Percentiles rank a stretch among this genome's conserved stretches.
Evolutionary conservation across 139 green algal species (phyloP).

Genomic region (Micractinium sp.): DNA sequence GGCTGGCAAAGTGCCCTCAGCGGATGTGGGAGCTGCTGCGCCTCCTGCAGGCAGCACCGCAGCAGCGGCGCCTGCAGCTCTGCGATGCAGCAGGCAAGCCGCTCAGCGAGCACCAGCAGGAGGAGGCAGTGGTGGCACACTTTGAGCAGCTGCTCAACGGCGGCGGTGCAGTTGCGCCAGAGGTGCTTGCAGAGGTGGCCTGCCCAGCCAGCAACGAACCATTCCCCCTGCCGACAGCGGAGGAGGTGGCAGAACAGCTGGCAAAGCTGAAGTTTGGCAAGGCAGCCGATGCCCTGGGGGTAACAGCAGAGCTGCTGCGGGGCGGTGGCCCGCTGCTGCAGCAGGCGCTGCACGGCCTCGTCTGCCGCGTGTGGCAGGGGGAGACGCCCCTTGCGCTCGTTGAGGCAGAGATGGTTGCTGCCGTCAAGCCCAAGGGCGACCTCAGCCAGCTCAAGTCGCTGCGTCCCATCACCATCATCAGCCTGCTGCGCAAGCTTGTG

Average conservation of each 20-base stretch:
- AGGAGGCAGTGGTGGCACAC: neutral
- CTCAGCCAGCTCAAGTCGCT: neutral
- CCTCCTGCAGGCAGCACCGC: neutral
- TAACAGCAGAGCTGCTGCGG: conserved; percentile 13
- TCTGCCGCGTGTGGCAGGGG: neutral
- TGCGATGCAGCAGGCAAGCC: neutral
- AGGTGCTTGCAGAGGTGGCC: neutral
- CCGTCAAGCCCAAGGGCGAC: conserved; percentile 9
- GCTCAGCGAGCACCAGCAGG: neutral
- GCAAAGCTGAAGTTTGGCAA: conserved; percentile 1
- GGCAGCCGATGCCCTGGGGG: conserved; percentile 8
- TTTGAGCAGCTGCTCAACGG: neutral
- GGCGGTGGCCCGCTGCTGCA: neutral
- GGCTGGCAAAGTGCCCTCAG: neutral
- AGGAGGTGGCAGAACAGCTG: neutral
- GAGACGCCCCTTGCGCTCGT: neutral
- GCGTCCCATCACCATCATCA: conserved; percentile 12
- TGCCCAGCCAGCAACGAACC: neutral
- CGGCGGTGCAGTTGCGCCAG: neutral
- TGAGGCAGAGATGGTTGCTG: neutral
- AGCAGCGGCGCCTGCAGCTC: neutral
- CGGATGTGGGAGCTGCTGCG: neutral
- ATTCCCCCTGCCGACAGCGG: neutral
- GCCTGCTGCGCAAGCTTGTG: conserved; percentile 14
- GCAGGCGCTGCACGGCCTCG: neutral